Base-by-base conservation (phyloP, 176 grass and related monocot genomes). In the Oryza brachyantha region DNA sequence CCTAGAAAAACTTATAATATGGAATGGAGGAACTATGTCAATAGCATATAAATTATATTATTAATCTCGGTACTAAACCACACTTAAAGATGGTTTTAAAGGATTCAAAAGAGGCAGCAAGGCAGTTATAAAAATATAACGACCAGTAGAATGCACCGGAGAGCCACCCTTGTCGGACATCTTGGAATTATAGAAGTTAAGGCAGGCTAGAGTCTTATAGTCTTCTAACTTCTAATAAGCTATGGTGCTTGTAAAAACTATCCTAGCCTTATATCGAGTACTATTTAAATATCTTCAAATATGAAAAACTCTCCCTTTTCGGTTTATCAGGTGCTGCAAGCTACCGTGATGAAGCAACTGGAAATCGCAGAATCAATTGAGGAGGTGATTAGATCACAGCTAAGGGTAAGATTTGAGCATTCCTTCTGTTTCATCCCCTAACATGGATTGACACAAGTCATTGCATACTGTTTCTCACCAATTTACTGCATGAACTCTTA, bases 331-430 rank as follows among this genome's bases (percentile, higher is more conserved):
- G 88, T 97, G 22, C 78, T 97, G 80, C 94, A 91, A 69, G 91
- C 84, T 58, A 88, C 94, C 5, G 81, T 90, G 24, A 83, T 72
- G 84, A 86, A 93, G 77, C 94, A 97, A 87, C 76, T 97, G 45
- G 91, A 97, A 86, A 87, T 93, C 66, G 66, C 81, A 11, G 84
- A 93, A 13, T 93, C 94, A 29, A 66, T 97, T 72, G 94, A 91
- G n/a, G 90, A 88, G 81, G 79, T 89, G 24, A 86, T 89, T 75
- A 68, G 70, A 24, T 83, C 78, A 73, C 93, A 83, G 17, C 48
- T 88, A 37, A 74, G 66, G 16, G 94, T 97, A 93, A 87, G 45
- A 80, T 58, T 58, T 32, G 55, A 34, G 41, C 67, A 28, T 11
- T 40, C 13, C 42, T 76, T 75, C 54, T 6, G 6, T 83, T 77